phyloP scores from a whole-genome alignment of 2,329 filamentous ascomycete species.

The Aspergillus amoenus region DNA sequence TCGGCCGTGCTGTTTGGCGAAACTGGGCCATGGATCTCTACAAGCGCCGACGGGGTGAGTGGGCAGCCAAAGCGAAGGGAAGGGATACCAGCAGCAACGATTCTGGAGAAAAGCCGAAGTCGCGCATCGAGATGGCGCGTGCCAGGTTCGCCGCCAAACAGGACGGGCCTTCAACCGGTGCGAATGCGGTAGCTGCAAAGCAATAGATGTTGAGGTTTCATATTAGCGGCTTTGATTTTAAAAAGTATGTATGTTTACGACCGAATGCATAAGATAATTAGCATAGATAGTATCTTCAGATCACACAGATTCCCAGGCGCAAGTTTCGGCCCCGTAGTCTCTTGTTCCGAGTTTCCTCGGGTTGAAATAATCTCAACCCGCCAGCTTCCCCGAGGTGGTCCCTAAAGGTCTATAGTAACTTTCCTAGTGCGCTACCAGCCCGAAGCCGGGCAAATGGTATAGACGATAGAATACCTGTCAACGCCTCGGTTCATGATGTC shows the following conservation, averaged over 20 bases:
- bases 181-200: slow-evolving; percentile 17
- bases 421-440: too few relatives aligned
- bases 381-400: neutral
- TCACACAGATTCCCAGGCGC: neutral
- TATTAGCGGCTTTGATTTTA: neutral
- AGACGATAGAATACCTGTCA: too few relatives aligned
- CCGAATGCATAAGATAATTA: neutral
- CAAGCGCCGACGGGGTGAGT: slow-evolving; percentile 62
- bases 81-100: slow-evolving; percentile 30
- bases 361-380: neutral
- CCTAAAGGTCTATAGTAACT: neutral
- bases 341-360: neutral
- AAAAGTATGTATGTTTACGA: neutral
- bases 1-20: slow-evolving; percentile 68
- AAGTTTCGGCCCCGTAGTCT: neutral
- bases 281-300: neutral
- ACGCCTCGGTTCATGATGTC: slow-evolving; percentile 14
- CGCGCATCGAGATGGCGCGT: slow-evolving; percentile 57
- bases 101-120: slow-evolving; percentile 42
- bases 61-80: slow-evolving; percentile 62
- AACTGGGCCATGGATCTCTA: slow-evolving; percentile 75
- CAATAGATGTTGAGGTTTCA: neutral
- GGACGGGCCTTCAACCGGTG: slow-evolving; percentile 13
- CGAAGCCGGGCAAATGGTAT: too few relatives aligned
- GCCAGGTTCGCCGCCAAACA: slow-evolving; percentile 54